Conservation (phyloP, 163 green algal genomes). For the Coccomyxa subellipsoidea region DNA sequence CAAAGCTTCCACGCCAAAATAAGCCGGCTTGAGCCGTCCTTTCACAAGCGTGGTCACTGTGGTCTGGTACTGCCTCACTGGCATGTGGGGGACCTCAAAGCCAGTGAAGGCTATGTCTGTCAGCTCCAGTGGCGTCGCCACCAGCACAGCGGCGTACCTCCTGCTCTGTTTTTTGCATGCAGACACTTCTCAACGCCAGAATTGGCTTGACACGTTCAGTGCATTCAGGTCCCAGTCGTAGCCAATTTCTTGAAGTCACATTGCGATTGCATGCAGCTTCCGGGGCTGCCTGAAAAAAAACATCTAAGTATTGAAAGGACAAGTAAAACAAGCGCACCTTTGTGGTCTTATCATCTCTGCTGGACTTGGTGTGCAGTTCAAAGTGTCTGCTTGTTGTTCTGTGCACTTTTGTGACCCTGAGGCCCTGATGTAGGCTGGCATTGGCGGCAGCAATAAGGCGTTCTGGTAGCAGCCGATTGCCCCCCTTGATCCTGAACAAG, state of each 20-base stretch:
- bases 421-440: not conserved
- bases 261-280: too few species aligned
- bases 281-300: too few species aligned
- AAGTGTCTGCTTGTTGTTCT: slow-evolving; percentile 14
- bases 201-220: too few species aligned
- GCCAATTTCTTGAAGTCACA: too few species aligned
- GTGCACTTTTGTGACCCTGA: slow-evolving; percentile 14
- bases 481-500: slow-evolving; percentile 36
- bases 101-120: slow-evolving; percentile 19
- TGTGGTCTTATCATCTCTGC: not conserved
- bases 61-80: slow-evolving; percentile 36
- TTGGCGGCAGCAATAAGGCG: slow-evolving; percentile 17
- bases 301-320: too few species aligned
- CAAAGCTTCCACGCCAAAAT: slow-evolving; percentile 29
- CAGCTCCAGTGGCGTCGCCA: slow-evolving; percentile 40
- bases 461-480: slow-evolving; percentile 38
- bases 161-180: not conserved
- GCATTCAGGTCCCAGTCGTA: too few species aligned
- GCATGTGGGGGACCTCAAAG: slow-evolving; percentile 17
- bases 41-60: slow-evolving; percentile 41
- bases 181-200: too few species aligned
- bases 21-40: slow-evolving; percentile 24
- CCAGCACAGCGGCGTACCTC: slow-evolving; percentile 33
- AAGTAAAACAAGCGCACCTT: not conserved
- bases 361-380: not conserved